A percentile compares a stretch with the other conserved stretches of the same genome.
These are phyloP conservation scores for Arthrobotrys entomopaga DNA, from an alignment of 2,329 filamentous ascomycete genomes.

Conservation along the genomic window DNA sequence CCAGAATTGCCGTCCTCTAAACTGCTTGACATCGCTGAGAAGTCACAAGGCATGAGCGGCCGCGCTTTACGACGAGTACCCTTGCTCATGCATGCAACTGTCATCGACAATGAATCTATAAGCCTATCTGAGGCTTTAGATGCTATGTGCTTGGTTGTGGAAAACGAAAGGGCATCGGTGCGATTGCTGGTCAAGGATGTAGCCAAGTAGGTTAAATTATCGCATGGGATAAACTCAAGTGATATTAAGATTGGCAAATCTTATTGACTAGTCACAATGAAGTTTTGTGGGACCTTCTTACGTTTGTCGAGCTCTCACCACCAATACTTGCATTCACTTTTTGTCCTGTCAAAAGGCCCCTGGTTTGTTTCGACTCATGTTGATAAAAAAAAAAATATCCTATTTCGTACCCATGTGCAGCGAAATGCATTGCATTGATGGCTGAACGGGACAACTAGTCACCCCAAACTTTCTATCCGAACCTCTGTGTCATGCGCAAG, in stretches of 20 bases:
- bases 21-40: constrained; percentile 55
- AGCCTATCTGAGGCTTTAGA: constrained; percentile 41
- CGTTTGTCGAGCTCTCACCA: constrained; percentile 23
- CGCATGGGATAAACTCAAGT: too few relatives aligned
- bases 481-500: neutral
- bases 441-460: constrained; percentile 19
- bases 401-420: constrained; percentile 26
- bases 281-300: neutral
- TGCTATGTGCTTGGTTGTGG: constrained; percentile 38
- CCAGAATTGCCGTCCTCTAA: constrained; percentile 57
- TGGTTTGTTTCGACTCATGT: constrained; percentile 14
- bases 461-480: constrained; percentile 9
- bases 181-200: constrained; percentile 18
- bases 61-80: constrained; percentile 57
- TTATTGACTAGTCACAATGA: too few relatives aligned
- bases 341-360: neutral
- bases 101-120: constrained; percentile 34
- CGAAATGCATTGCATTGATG: constrained; percentile 2
- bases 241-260: too few relatives aligned
- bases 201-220: neutral
- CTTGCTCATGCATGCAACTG: constrained; percentile 58
- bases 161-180: constrained; percentile 24
- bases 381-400: constrained; percentile 28
- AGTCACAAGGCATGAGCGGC: constrained; percentile 56
- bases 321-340: constrained; percentile 9